Evolutionary conservation across 352 stramenopile genomes (phyloP).

Genomic region (Globisporangium polare): DNA sequence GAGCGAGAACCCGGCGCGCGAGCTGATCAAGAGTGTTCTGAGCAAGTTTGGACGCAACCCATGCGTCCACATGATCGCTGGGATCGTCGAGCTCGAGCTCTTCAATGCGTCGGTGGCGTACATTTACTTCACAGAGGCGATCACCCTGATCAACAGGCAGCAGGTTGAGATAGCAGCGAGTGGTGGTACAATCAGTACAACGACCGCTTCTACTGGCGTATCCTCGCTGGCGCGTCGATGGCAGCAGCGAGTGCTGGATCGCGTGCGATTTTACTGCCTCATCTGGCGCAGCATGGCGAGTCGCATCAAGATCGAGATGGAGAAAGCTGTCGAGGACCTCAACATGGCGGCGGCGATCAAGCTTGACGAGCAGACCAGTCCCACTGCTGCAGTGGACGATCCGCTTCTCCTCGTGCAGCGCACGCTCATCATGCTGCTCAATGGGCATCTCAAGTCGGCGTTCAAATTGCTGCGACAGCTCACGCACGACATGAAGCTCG

Average conservation of each 20-base stretch:
- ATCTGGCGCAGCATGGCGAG: conserved; percentile 43
- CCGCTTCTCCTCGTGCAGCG: conserved; percentile 39
- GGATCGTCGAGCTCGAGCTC: conserved; percentile 44
- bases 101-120: conserved; percentile 34
- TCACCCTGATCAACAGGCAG: conserved; percentile 26
- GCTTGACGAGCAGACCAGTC: conserved; percentile 15
- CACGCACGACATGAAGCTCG: conserved; percentile 11
- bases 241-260: conserved; percentile 32
- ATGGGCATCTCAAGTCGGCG: conserved; percentile 46
- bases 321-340: conserved; percentile 46
- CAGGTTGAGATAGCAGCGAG: neutral
- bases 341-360: conserved; percentile 36
- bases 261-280: conserved; percentile 49
- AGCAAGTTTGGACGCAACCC: conserved; percentile 22
- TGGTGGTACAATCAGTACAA: neutral
- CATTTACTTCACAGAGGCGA: conserved; percentile 39
- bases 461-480: conserved; percentile 45
- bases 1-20: conserved; percentile 14
- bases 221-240: conserved; percentile 26
- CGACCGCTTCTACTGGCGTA: neutral
- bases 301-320: conserved; percentile 44
- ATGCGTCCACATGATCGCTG: conserved; percentile 45
- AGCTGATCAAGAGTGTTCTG: conserved; percentile 22
- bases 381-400: conserved; percentile 15
- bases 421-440: conserved; percentile 48